phyloP scores from a whole-genome alignment of 2,329 filamentous ascomycete species.

The Xylaria polymorpha region DNA sequence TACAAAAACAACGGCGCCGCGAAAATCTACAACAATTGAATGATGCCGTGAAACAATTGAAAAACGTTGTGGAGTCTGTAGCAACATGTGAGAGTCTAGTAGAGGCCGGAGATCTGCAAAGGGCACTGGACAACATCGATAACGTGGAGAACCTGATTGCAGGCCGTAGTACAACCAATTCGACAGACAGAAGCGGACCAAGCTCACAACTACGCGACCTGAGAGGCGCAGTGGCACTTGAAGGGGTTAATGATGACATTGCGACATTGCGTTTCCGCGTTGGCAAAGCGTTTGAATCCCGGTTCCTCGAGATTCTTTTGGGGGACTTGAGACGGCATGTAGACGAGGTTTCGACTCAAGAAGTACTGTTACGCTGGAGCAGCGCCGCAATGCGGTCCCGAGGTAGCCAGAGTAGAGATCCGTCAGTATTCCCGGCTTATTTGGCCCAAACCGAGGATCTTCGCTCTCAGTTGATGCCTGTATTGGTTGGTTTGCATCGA shows the following conservation, averaged over 20 bases:
- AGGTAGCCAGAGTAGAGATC: constrained; percentile 72
- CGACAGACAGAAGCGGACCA: constrained; percentile 45
- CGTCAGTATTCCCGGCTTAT: constrained; percentile 81
- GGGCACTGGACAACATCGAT: constrained; percentile 81
- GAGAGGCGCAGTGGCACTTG: constrained; percentile 79
- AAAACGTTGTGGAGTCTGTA: constrained; percentile 79
- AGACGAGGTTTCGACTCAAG: constrained; percentile 74
- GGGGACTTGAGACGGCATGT: constrained; percentile 84
- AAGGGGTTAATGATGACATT: constrained; percentile 82
- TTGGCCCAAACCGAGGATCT: constrained; percentile 77
- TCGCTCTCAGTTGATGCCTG: constrained; percentile 75
- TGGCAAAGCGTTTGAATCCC: constrained; percentile 85
- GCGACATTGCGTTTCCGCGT: constrained; percentile 80
- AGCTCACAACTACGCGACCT: constrained; percentile 71
- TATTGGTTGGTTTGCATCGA: constrained; percentile 81
- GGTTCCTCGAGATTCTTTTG: constrained; percentile 82
- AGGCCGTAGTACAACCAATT: constrained; percentile 67
- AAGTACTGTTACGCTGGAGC: constrained; percentile 88
- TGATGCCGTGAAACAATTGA: constrained; percentile 84
- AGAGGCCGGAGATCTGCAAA: constrained; percentile 84
- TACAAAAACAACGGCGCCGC: constrained; percentile 81
- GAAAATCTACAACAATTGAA: constrained; percentile 88
- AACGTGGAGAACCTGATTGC: constrained; percentile 82
- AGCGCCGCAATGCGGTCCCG: constrained; percentile 78
- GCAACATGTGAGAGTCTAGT: constrained; percentile 82